Evolutionary conservation across 2,329 filamentous ascomycete species (phyloP).

Genomic region (Paecilomyces niveus): DNA sequence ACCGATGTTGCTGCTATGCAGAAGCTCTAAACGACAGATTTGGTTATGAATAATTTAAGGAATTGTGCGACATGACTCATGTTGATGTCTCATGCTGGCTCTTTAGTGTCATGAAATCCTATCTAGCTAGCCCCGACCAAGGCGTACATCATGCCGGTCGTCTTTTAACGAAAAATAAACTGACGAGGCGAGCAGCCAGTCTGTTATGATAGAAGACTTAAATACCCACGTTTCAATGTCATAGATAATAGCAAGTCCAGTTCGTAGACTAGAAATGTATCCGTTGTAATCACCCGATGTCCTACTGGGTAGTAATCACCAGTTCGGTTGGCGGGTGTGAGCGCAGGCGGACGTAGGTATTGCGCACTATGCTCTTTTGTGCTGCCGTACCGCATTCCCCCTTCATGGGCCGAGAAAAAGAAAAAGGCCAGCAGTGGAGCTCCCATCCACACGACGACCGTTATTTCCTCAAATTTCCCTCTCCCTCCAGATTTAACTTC

Average conservation of each 20-base stretch:
- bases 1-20: constrained; percentile 85
- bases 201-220: background rate
- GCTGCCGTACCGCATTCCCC: constrained; percentile 1
- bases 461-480: background rate
- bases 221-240: background rate
- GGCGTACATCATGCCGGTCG: constrained; percentile 12
- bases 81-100: constrained; percentile 24
- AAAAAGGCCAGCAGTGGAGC: background rate
- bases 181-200: background rate
- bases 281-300: background rate
- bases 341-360: background rate
- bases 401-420: background rate
- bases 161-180: constrained; percentile 23
- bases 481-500: background rate
- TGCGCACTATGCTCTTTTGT: constrained; percentile 3
- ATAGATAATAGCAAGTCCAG: background rate
- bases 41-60: constrained; percentile 24
- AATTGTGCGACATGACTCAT: constrained; percentile 29
- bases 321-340: background rate
- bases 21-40: constrained; percentile 63
- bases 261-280: background rate
- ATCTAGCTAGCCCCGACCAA: constrained; percentile 21
- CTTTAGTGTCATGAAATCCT: constrained; percentile 28
- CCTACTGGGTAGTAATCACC: too few species aligned
- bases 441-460: background rate